Conservation (phyloP, 345 rosid species). For the Cardiospermum halicacabum region DNA sequence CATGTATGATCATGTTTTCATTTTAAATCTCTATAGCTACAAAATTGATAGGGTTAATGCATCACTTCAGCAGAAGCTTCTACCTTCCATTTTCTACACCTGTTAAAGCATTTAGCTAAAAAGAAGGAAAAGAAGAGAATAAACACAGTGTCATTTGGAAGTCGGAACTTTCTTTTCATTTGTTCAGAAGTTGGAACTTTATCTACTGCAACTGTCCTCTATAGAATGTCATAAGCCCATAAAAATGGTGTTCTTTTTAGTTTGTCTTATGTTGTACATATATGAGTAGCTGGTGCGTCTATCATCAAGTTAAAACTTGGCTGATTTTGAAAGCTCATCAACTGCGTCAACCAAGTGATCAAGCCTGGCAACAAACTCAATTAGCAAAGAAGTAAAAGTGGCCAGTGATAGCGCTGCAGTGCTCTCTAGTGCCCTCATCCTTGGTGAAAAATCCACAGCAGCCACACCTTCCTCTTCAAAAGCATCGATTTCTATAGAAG, state of each 20-base stretch:
- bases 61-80: no score
- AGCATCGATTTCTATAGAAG: constrained; percentile 50
- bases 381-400: constrained; percentile 54
- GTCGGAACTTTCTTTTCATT: background rate
- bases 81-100: no score
- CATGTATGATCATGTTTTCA: no score
- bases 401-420: constrained; percentile 55
- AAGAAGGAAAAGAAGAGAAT: background rate
- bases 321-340: constrained; percentile 47
- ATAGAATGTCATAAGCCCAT: no score
- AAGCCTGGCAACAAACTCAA: constrained; percentile 62
- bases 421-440: constrained; percentile 54
- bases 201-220: background rate
- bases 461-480: constrained; percentile 44
- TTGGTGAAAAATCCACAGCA: constrained; percentile 25
- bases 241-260: background rate
- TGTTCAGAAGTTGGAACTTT: background rate
- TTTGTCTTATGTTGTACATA: background rate
- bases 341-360: constrained; percentile 62
- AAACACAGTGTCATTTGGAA: background rate
- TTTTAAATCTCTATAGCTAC: no score
- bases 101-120: no score
- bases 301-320: constrained; percentile 41
- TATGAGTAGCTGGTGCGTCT: constrained; percentile 10
- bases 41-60: no score